A percentile compares a stretch with the other conserved stretches of the same genome.
phyloP scores from a whole-genome alignment of 2,329 filamentous ascomycete species.

The Pseudocercospora musae region DNA sequence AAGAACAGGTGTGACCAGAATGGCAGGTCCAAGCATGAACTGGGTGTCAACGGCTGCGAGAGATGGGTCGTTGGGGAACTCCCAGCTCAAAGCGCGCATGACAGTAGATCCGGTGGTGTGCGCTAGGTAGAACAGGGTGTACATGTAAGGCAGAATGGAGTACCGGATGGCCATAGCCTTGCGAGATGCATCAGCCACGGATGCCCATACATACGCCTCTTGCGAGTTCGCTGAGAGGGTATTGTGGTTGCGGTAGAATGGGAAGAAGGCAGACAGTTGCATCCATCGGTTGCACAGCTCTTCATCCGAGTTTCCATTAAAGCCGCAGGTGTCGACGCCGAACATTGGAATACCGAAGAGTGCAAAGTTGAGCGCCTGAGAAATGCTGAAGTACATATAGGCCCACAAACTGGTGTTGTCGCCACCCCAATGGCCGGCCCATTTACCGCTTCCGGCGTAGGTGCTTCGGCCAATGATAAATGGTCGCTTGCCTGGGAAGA shows the following conservation, averaged over 20 bases:
- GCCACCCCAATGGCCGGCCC: slow-evolving; percentile 78
- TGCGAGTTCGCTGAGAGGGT: slow-evolving; percentile 58
- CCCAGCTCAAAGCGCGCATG: slow-evolving; percentile 71
- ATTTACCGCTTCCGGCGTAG: slow-evolving; percentile 72
- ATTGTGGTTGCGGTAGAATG: slow-evolving; percentile 78
- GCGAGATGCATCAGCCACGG: slow-evolving; percentile 62
- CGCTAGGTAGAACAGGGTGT: slow-evolving; percentile 67
- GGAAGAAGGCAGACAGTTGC: slow-evolving; percentile 70
- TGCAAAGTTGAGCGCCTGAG: slow-evolving; percentile 71
- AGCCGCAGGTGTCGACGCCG: slow-evolving; percentile 67
- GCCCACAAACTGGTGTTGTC: slow-evolving; percentile 68
- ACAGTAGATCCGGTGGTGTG: slow-evolving; percentile 65
- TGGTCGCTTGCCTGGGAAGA: slow-evolving; percentile 67
- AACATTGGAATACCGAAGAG: slow-evolving; percentile 78
- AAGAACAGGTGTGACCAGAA: slow-evolving; percentile 67
- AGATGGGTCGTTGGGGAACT: slow-evolving; percentile 68
- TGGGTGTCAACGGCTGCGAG: slow-evolving; percentile 66
- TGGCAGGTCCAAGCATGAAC: slow-evolving; percentile 65
- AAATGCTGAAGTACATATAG: slow-evolving; percentile 73
- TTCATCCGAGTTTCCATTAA: slow-evolving; percentile 63
- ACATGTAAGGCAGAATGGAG: slow-evolving; percentile 69
- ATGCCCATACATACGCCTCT: slow-evolving; percentile 68
- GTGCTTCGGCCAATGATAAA: slow-evolving; percentile 83
- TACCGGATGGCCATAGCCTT: slow-evolving; percentile 69
- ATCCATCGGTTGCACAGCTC: slow-evolving; percentile 74